These are phyloP conservation scores for Lipomyces chichibuensis DNA, from an alignment of 805 yeast species.

Conservation along the genomic window DNA sequence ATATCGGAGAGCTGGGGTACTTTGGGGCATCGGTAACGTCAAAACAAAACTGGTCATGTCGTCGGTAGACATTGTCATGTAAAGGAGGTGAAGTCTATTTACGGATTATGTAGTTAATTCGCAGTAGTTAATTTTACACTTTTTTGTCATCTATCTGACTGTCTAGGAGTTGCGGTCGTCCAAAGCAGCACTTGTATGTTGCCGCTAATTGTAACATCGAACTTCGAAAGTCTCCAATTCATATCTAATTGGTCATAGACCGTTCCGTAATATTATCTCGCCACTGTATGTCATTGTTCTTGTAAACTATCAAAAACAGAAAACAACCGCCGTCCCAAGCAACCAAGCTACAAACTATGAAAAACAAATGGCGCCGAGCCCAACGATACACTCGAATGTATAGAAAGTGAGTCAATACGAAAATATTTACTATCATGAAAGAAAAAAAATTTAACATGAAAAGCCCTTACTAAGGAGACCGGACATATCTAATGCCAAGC, in stretches of 20 bases:
- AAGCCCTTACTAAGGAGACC: not conserved
- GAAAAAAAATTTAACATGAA: not conserved
- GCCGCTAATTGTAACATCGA: not conserved
- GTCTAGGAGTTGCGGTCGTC: too few relatives aligned
- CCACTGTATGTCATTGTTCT: too few relatives aligned
- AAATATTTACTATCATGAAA: not conserved
- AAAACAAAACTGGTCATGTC: not conserved
- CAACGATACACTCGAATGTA: not conserved
- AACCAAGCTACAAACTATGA: not conserved
- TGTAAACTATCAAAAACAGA: not conserved
- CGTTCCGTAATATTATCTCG: too few relatives aligned
- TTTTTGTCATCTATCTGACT: not conserved
- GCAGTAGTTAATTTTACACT: not conserved
- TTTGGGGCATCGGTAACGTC: not conserved
- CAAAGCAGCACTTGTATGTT: not conserved
- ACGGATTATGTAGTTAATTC: not conserved
- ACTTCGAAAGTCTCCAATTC: not conserved
- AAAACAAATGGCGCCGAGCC: not conserved
- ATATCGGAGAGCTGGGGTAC: not conserved
- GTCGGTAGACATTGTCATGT: not conserved
- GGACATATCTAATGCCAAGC: not conserved
- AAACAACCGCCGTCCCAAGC: not conserved
- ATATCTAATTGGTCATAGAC: too few relatives aligned
- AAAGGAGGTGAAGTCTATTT: not conserved
- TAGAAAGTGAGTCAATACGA: not conserved